Percentiles rank a stretch among this genome's conserved stretches.
These are phyloP conservation scores for Saccharomycopsis babjevae DNA, from an alignment of 805 yeast species.

Conservation along the genomic window DNA sequence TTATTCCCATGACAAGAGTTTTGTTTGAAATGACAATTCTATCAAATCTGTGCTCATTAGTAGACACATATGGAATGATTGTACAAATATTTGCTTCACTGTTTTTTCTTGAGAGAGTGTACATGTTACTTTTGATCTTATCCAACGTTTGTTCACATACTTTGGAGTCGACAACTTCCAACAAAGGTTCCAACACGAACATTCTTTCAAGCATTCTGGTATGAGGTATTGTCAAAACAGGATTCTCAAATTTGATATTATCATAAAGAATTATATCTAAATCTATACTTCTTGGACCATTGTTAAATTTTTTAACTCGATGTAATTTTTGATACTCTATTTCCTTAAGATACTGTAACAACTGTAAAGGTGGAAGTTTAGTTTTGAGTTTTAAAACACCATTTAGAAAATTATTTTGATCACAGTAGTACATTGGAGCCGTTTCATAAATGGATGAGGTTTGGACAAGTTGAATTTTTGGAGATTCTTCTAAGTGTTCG, in stretches of 20 bases:
- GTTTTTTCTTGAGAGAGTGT: not conserved
- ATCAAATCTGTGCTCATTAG: slow-evolving; percentile 24
- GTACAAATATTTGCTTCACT: slow-evolving; percentile 1
- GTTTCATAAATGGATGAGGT: slow-evolving; percentile 79
- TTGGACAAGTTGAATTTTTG: slow-evolving; percentile 38
- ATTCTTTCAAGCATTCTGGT: slow-evolving; percentile 78
- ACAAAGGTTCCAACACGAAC: slow-evolving; percentile 82
- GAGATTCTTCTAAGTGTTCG: slow-evolving; percentile 19
- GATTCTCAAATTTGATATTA: slow-evolving; percentile 22
- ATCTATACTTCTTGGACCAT: slow-evolving; percentile 90
- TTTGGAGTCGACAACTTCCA: slow-evolving; percentile 60
- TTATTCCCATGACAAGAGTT: slow-evolving; percentile 78
- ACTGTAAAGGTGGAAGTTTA: slow-evolving; percentile 46
- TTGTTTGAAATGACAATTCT: slow-evolving; percentile 20
- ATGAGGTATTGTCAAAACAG: slow-evolving; percentile 71
- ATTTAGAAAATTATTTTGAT: slow-evolving; percentile 75
- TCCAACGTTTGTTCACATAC: not conserved
- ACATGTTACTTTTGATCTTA: not conserved
- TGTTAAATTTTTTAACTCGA: slow-evolving; percentile 69
- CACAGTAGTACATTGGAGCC: slow-evolving; percentile 81
- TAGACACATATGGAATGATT: slow-evolving; percentile 3
- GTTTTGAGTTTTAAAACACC: slow-evolving; percentile 72
- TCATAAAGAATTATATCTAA: slow-evolving; percentile 77
- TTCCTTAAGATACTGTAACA: slow-evolving; percentile 52
- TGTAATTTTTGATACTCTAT: slow-evolving; percentile 67